Percentiles rank a stretch among this genome's conserved stretches.
Evolutionary conservation across 2,329 filamentous ascomycete genomes (phyloP).

Genomic region (Teratosphaeria destructans): DNA sequence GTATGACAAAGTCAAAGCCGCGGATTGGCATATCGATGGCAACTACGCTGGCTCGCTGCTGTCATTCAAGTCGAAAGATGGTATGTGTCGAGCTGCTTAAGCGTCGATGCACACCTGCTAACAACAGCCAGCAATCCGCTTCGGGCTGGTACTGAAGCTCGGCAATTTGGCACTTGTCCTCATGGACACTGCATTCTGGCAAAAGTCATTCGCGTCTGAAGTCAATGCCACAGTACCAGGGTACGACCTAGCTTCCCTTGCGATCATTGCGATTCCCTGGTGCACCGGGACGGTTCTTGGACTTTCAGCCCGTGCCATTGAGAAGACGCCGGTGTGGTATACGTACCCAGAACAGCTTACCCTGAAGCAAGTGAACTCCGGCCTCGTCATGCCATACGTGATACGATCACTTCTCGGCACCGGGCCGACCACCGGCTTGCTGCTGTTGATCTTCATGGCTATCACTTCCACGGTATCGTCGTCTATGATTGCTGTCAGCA

Average conservation of each 20-base stretch:
- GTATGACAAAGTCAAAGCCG: conserved; percentile 38
- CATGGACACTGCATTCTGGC: conserved; percentile 46
- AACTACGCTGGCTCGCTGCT: conserved; percentile 40
- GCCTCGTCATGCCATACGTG: conserved; percentile 40
- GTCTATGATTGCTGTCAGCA: conserved; percentile 42
- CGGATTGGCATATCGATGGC: conserved; percentile 33
- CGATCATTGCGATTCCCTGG: conserved; percentile 40
- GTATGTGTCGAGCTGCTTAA: conserved; percentile 14
- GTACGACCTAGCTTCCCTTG: conserved; percentile 36
- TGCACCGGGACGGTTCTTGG: conserved; percentile 38
- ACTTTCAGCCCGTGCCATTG: conserved; percentile 34
- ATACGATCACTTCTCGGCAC: conserved; percentile 35
- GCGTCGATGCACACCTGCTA: neutral
- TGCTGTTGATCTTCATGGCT: conserved; percentile 44
- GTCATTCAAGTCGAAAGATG: conserved; percentile 36
- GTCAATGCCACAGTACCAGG: conserved; percentile 38
- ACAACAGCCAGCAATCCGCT: conserved; percentile 19
- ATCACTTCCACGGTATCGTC: conserved; percentile 42
- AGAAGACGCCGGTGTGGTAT: conserved; percentile 37
- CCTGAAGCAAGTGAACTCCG: conserved; percentile 31
- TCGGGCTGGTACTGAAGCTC: conserved; percentile 38
- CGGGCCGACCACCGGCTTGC: conserved; percentile 33
- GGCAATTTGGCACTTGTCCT: conserved; percentile 41
- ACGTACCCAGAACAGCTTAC: conserved; percentile 35
- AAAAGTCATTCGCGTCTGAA: conserved; percentile 42